phyloP scores from a whole-genome alignment of 73 alveolate species.

The Paraurostyla sp. region DNA sequence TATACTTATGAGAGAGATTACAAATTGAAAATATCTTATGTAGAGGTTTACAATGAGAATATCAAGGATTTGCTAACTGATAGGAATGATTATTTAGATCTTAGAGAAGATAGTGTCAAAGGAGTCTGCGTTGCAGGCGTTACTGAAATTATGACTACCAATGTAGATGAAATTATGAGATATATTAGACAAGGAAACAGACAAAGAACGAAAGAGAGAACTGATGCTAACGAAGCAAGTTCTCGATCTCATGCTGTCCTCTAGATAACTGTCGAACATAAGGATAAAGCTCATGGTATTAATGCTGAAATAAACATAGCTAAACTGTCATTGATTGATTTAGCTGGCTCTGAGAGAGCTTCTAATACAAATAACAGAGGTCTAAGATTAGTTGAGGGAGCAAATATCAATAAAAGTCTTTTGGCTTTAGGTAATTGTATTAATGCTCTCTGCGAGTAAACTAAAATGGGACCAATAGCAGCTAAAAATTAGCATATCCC shows the following conservation, averaged over 20 bases:
- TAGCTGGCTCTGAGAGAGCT: conserved; percentile 98
- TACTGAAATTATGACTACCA: conserved; percentile 87
- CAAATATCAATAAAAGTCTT: conserved; percentile 95
- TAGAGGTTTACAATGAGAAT: conserved; percentile 91
- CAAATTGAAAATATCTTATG: conserved; percentile 88
- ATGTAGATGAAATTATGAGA: conserved; percentile 92
- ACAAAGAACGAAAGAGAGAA: conserved; percentile 98
- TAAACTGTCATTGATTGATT: conserved; percentile 94
- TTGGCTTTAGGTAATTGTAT: conserved; percentile 97
- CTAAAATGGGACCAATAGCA: conserved; percentile 80
- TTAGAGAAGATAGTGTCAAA: conserved; percentile 96
- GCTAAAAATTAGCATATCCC: conserved; percentile 86
- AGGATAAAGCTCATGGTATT: conserved; percentile 89
- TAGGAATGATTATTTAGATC: conserved; percentile 89
- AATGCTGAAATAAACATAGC: conserved; percentile 91
- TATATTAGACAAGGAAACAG: conserved; percentile 94
- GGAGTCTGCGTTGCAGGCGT: conserved; percentile 95
- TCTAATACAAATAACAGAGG: conserved; percentile 94
- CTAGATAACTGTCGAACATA: conserved; percentile 90
- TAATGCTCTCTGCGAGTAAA: conserved; percentile 92
- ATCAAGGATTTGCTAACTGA: conserved; percentile 92
- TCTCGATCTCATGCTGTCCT: conserved; percentile 96
- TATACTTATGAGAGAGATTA: conserved; percentile 84
- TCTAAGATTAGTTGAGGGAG: conserved; percentile 96
- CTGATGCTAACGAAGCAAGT: conserved; percentile 98